Conservation (phyloP, 2,329 filamentous ascomycete species). For the Aspergillus pseudoviridinutans region DNA sequence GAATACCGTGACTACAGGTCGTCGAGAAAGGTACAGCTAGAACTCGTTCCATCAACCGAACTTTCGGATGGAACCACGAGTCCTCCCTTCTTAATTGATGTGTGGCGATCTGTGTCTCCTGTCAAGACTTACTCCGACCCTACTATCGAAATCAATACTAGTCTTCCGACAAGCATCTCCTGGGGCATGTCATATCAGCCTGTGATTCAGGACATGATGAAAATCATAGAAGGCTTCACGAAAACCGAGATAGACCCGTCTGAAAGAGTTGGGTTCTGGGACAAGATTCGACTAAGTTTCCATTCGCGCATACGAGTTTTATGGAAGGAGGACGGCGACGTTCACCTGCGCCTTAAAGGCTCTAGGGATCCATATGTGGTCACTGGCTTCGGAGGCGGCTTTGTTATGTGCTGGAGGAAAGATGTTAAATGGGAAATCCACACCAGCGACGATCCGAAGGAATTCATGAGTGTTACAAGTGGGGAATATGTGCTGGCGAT, state of each 20-base stretch:
- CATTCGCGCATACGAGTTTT: slow-evolving; percentile 84
- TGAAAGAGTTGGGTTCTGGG: slow-evolving; percentile 95
- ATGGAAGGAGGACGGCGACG: slow-evolving; percentile 94
- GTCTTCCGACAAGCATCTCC: slow-evolving; percentile 84
- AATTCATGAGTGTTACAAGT: slow-evolving; percentile 93
- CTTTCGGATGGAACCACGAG: slow-evolving; percentile 52
- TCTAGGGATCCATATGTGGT: slow-evolving; percentile 90
- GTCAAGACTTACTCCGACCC: slow-evolving; percentile 97
- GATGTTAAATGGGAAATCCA: slow-evolving; percentile 86
- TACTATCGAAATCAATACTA: slow-evolving; percentile 86
- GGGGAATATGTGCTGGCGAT: slow-evolving; percentile 92
- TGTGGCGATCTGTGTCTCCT: slow-evolving; percentile 84
- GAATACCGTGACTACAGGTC: slow-evolving; percentile 81
- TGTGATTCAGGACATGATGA: slow-evolving; percentile 99
- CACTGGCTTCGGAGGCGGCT: slow-evolving; percentile 87
- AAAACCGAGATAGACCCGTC: slow-evolving; percentile 93
- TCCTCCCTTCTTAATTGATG: slow-evolving; percentile 74
- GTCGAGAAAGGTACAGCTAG: slow-evolving; percentile 72
- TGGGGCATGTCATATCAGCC: slow-evolving; percentile 98
- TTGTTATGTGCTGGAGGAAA: slow-evolving; percentile 98
- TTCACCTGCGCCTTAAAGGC: slow-evolving; percentile 85
- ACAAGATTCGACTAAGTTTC: slow-evolving; percentile 92
- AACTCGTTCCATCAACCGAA: slow-evolving; percentile 71
- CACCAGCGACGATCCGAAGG: slow-evolving; percentile 78
- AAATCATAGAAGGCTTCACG: slow-evolving; percentile 95